These are phyloP conservation scores for Schizosaccharomyces versatilis DNA, from an alignment of 1,139 yeast species.

Conservation along the genomic window DNA sequence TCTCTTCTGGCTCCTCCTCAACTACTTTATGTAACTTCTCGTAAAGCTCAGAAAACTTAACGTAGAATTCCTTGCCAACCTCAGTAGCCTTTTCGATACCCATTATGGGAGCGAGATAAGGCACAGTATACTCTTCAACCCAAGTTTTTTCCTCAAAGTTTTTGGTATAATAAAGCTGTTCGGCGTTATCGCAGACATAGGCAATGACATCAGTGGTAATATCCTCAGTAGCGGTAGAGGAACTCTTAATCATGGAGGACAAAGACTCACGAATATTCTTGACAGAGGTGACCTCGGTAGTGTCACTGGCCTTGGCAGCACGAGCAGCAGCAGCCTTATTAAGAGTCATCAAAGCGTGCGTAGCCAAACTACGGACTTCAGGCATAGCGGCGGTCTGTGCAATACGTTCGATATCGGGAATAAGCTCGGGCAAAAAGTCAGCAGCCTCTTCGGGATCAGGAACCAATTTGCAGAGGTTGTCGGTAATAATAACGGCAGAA, in stretches of 20 bases:
- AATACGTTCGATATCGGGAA: constrained; percentile 71
- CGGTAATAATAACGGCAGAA: constrained; percentile 89
- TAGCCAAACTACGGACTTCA: constrained; percentile 84
- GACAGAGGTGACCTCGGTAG: not conserved
- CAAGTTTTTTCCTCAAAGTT: constrained; percentile 7
- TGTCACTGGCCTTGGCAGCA: constrained; percentile 6
- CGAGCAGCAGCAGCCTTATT: constrained; percentile 7
- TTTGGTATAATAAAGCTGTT: not conserved
- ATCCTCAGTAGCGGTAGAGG: not conserved
- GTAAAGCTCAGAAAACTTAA: constrained; percentile 4
- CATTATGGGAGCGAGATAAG: constrained; percentile 5
- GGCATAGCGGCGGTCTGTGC: constrained; percentile 81
- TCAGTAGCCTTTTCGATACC: constrained; percentile 4
- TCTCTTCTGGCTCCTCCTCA: constrained; percentile 6
- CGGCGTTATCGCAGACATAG: not conserved
- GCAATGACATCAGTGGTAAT: constrained; percentile 2
- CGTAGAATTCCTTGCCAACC: constrained; percentile 4
- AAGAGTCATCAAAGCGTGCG: constrained; percentile 38
- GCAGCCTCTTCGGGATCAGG: constrained; percentile 86
- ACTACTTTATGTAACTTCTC: not conserved
- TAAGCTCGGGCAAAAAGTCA: constrained; percentile 57
- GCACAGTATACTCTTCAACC: constrained; percentile 5
- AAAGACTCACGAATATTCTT: not conserved
- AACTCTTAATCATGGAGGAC: not conserved
- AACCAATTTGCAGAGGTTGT: constrained; percentile 83